Evolutionary conservation across 2,329 filamentous ascomycete species (phyloP).

Genomic region (Boeremia exigua): DNA sequence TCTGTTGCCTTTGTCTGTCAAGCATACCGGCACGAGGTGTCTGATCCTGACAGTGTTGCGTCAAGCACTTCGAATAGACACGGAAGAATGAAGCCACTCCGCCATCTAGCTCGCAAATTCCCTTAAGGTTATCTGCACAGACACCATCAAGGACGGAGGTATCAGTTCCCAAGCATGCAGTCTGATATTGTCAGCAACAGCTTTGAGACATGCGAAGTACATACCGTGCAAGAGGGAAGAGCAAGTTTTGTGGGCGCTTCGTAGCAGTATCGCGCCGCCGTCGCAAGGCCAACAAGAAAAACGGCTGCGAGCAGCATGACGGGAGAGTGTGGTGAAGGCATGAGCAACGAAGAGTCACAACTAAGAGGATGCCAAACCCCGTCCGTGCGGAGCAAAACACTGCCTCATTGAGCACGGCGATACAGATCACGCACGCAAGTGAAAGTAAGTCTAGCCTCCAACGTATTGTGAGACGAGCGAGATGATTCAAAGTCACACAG

Average conservation of each 20-base stretch:
- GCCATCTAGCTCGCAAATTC: conserved; percentile 1
- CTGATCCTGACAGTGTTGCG: neutral
- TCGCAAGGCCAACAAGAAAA: neutral
- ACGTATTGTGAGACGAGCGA: neutral
- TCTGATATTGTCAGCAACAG: neutral
- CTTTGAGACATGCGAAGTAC: neutral
- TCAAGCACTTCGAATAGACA: neutral
- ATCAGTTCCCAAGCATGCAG: neutral
- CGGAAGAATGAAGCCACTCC: conserved; percentile 4
- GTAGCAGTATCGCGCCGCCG: neutral
- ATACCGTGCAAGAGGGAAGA: neutral
- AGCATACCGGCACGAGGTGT: neutral
- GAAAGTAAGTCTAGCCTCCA: neutral
- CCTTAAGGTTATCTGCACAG: conserved; percentile 5
- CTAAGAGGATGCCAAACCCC: neutral
- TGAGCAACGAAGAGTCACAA: neutral
- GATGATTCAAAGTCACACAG: neutral
- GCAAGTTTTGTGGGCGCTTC: neutral
- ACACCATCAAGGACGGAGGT: neutral
- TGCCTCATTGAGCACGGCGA: neutral
- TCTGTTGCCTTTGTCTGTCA: neutral
- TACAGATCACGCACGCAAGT: neutral
- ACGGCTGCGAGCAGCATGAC: neutral
- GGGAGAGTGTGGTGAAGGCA: neutral
- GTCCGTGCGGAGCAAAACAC: neutral